Base-by-base conservation (phyloP, 202 grass and related monocot genomes). In the Eragrostis tef region DNA sequence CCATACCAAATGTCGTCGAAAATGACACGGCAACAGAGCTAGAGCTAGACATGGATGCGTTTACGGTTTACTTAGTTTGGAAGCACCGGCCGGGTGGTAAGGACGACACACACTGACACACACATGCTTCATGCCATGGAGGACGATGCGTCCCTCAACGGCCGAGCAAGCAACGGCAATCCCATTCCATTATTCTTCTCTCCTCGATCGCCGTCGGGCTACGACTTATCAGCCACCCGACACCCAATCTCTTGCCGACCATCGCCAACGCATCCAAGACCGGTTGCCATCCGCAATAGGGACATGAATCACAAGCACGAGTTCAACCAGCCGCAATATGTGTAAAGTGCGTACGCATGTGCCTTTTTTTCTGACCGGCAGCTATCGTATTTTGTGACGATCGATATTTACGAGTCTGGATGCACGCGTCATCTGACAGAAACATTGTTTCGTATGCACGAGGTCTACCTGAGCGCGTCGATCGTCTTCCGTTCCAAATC, bases 171-270 rank as follows among this genome's bases (percentile, higher is more conserved):
- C 27, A 34, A 16, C 63, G 20, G 31, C 76, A 47, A 79, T 83
- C 81, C 58, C 80, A 53, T 10, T 75, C 80, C 29, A 54, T 12
- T 20, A 5, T 39, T 39, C 5, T 22, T 17, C 2, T 7, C 39
- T 31, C 7, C 36, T 29, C 36, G 15, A 52, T 62, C 57, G 58
- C 29, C 69, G 41, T 82, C 69, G 27, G 9, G 7, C 70, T 21
- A 27, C 47, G 70, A 43, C 58, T 74, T 65, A 14, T 13, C 14
- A 22, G 27, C 15, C 22, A 64, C 49, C 41, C 66, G 27, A 15
- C 22, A 64, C 49, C 41, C 66, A 36, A 72, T 85, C 83, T 85
- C 75, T 65, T 85, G 67, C 83, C 58, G 83, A 73, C 76, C 76
- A 86, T 48, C 41, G 9, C 68, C n/a, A 12, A 41, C 39, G 7